Conservation (phyloP, 345 rosid genomes). For the Sonneratia alba region DNA sequence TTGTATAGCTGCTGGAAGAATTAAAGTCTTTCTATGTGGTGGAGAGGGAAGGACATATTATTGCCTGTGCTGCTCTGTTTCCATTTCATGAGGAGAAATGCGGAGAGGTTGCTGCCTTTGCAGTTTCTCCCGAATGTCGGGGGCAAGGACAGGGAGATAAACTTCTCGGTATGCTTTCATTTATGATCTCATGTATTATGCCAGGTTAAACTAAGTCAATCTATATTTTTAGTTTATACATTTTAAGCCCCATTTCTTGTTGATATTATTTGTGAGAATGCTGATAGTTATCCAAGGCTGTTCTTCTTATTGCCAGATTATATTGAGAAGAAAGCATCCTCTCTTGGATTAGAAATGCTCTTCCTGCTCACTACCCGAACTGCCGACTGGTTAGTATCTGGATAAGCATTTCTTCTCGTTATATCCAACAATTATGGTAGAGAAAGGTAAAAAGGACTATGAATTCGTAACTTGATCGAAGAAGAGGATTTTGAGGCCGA, state of each 20-base stretch:
- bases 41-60: conserved; percentile 90
- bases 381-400: conserved; percentile 67
- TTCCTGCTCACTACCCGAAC: conserved; percentile 85
- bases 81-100: conserved; percentile 72
- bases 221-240: not conserved
- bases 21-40: conserved; percentile 58
- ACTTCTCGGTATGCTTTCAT: conserved; percentile 52
- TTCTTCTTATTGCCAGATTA: conserved; percentile 42
- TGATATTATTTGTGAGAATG: not conserved
- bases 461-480: not conserved
- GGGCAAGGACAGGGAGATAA: conserved; percentile 98
- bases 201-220: not conserved
- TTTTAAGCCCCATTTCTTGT: not conserved
- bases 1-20: conserved; percentile 49
- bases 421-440: not conserved
- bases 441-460: not conserved
- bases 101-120: conserved; percentile 92
- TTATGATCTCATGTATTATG: not conserved
- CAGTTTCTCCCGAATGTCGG: conserved; percentile 82
- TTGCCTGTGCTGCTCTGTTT: conserved; percentile 90
- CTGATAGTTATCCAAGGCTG: not conserved
- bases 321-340: conserved; percentile 76
- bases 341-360: conserved; percentile 59
- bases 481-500: too few species aligned
- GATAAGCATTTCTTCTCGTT: not conserved